Base-by-base conservation (phyloP, 1,139 yeast species). In the Hansenula sp. region DNA sequence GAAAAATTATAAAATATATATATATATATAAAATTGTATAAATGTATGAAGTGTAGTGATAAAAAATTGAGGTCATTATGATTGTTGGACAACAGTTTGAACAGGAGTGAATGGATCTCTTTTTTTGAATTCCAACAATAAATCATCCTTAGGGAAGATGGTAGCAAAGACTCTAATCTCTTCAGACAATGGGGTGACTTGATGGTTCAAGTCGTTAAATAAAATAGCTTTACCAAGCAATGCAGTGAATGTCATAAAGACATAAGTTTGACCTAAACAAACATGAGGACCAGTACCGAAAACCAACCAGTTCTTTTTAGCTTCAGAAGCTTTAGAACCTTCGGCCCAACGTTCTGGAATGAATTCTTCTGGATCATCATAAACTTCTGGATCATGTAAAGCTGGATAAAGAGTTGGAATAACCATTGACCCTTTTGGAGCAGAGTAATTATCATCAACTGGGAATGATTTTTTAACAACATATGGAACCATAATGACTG, bases 201-300 rank as follows among this genome's bases (percentile, higher is more conserved):
- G 77, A 62, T 92, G 98, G 46, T 75, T 66, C 68, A 92, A 77
- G 62, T 92, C 92, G 42, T 90, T 75, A 53, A 76, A 69, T 77
- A 92, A 65, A 32, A 85, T 75, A 43, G 86, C 89, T 64, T 90
- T 90, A 59, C 98, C 98, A 60, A 92, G 77, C 73, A 90, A 72
- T 34, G 87, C 89, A 17, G 95, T 82, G 64, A 92, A 83, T 51
- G 90, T 77, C 78, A 88, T 82, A 77, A 86, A 73, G 44, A 92
- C 98, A 59, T 90, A 92, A 47, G 82, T 86, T 69, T 88, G 94
- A 54, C 98, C 98, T 52, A 92, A 71, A 67, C 98, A 92, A 45
- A 84, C 90, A 59, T 92, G 98, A 14, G 97, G 92, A 44, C 98
- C 98, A 41, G 95, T 82, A 46, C 98, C 98, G 57, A 92, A 92